Evolutionary conservation across 1,139 yeast species (phyloP), one percentile per base, ranked within the genome.

Genomic region (Yamadazyma dushanensis): DNA sequence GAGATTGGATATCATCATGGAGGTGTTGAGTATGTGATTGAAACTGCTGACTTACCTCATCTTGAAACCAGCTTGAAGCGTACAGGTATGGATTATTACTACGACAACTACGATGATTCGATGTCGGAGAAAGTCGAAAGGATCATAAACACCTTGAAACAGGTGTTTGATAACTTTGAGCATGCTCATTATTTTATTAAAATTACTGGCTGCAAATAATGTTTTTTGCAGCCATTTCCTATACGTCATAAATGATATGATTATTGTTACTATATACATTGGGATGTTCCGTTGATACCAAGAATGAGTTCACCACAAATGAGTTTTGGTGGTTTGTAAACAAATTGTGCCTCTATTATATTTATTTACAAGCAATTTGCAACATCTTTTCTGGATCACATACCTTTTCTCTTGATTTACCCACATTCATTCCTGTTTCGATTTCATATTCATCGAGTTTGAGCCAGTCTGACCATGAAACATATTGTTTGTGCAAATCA

Each of bases 381-480:
- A 82, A 50, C 83, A 84, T 79, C 21, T 74, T 70, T 1, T 63
- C 59, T n/a, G 61, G 53, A 34, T 65, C 49, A 20, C 72, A 61
- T 25, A 84, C 61, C 57, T 88, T 87, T 38, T 66, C 71, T 40
- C 94, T 68, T 1, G 76, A 56, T 54, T 80, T 83, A 10, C 79
- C 82, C 2, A 44, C 17, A 21, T 41, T 34, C 8, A 40, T 41
- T 2, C 92, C 96, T 5, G 54, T 51, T 16, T 55, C 49, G 26
- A 66, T 40, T 54, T 89, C 97, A 19, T 57, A 59, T 2, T 55
- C 44, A 47, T 85, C 79, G 14, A 89, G 68, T 34, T 56, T 66
- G 37, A 60, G 51, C 97, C 97, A 92, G 40, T 82, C 83, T 0
- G 63, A 47, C 97, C 97, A 90, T 8, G 64, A 49, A 2, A 83